Conservation (phyloP, 2,329 filamentous ascomycete genomes). For the Arachnopeziza araneosa region DNA sequence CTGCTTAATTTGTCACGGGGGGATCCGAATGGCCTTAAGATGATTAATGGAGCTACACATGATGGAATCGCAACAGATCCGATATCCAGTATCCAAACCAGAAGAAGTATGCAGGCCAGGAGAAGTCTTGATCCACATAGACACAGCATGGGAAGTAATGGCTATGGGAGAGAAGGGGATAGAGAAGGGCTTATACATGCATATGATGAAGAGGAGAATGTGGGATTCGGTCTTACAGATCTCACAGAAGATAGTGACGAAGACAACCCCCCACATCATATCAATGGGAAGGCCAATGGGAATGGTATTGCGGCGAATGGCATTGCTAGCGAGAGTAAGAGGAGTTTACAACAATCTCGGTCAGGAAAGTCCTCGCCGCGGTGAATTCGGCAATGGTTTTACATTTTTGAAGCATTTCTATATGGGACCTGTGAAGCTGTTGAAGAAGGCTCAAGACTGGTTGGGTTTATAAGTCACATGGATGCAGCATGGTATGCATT, state of each 20-base stretch:
- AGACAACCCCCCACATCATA: slow-evolving; percentile 33
- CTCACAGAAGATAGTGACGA: slow-evolving; percentile 73
- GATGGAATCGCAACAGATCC: slow-evolving; percentile 89
- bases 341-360: slow-evolving; percentile 19
- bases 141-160: slow-evolving; percentile 53
- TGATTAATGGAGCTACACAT: slow-evolving; percentile 55
- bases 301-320: slow-evolving; percentile 25
- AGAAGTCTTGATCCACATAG: slow-evolving; percentile 60
- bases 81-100: slow-evolving; percentile 81
- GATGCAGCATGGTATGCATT: slow-evolving; percentile 19
- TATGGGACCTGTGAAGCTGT: slow-evolving; percentile 18
- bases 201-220: slow-evolving; percentile 72
- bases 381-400: not conserved
- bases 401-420: slow-evolving; percentile 6
- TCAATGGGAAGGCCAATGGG: slow-evolving; percentile 23
- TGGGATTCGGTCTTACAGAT: slow-evolving; percentile 71
- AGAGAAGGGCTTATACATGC: slow-evolving; percentile 79
- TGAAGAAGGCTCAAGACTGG: not conserved
- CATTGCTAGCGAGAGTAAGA: slow-evolving; percentile 31
- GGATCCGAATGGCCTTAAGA: slow-evolving; percentile 73
- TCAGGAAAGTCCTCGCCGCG: slow-evolving; percentile 13
- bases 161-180: slow-evolving; percentile 53
- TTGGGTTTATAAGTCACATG: slow-evolving; percentile 5
- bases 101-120: slow-evolving; percentile 87
- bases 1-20: slow-evolving; percentile 90